Conservation (phyloP, 306 rosid genomes). For the Quercus wislizeni region DNA sequence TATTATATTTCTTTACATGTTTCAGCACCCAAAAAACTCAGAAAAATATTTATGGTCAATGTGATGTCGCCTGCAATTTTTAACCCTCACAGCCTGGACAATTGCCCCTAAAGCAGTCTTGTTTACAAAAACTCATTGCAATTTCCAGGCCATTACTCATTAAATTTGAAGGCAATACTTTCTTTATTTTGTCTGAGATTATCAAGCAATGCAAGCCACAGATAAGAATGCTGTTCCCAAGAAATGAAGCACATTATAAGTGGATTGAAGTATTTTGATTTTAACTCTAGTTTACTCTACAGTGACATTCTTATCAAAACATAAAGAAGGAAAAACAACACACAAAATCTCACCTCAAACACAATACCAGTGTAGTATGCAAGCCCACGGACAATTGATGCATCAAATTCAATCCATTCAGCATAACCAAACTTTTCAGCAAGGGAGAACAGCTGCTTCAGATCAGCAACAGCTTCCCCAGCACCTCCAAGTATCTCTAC, state of each 20-base stretch:
- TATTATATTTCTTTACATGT: neutral
- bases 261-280: neutral
- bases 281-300: neutral
- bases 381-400: constrained; percentile 95
- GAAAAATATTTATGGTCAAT: neutral
- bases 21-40: neutral
- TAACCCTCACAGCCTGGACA: neutral
- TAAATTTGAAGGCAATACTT: neutral
- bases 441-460: constrained; percentile 77
- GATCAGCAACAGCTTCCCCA: constrained; percentile 83
- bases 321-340: constrained; percentile 2
- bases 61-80: neutral
- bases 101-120: neutral
- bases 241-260: neutral
- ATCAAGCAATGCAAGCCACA: constrained; percentile 8
- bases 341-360: constrained; percentile 70
- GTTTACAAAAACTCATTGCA: neutral
- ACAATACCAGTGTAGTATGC: constrained; percentile 96
- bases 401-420: constrained; percentile 94
- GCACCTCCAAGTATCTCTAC: constrained; percentile 70
- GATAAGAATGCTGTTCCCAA: constrained; percentile 10
- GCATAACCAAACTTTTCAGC: constrained; percentile 92
- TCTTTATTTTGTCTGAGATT: neutral
- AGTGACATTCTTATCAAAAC: constrained; percentile 8
- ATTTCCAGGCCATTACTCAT: neutral